These are phyloP conservation scores for Suillus ampliporus DNA, from an alignment of 768 basidiomycete genomes.

Conservation along the genomic window DNA sequence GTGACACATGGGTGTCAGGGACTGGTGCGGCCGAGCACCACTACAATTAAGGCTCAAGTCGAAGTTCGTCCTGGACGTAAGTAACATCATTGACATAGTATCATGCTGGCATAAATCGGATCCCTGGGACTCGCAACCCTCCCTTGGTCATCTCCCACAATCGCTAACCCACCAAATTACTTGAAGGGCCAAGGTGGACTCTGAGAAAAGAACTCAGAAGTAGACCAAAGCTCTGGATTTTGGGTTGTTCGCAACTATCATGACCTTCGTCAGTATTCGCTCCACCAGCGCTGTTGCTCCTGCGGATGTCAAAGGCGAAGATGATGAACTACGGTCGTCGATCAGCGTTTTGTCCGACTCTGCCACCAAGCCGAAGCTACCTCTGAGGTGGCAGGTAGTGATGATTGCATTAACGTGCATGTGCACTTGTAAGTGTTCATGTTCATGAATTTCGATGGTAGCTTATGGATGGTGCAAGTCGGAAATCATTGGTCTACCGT, in stretches of 20 bases:
- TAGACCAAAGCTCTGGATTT: background rate
- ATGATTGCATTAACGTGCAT: conserved; percentile 46
- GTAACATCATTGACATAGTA: too few species aligned
- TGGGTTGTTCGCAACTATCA: background rate
- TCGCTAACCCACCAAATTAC: background rate
- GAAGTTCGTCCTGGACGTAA: too few species aligned
- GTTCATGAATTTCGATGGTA: background rate
- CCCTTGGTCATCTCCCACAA: background rate
- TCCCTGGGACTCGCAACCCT: too few species aligned
- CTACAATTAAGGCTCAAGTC: too few species aligned
- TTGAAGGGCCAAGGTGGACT: background rate
- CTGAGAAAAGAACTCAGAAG: background rate
- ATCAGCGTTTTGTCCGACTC: background rate
- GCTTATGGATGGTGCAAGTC: conserved; percentile 34
- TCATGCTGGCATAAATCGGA: too few species aligned
- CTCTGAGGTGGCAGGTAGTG: conserved; percentile 40
- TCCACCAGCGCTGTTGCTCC: background rate
- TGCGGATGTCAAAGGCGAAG: background rate
- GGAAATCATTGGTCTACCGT: conserved; percentile 52
- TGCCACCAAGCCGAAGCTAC: conserved; percentile 36
- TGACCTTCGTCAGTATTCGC: background rate
- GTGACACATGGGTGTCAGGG: too few species aligned
- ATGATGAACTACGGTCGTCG: background rate
- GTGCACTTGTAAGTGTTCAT: conserved; percentile 43
- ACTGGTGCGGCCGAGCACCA: too few species aligned